Evolutionary conservation across 2,329 filamentous ascomycete genomes (phyloP), one percentile per base, ranked within the genome.

Genomic region (Huntiella omanensis): DNA sequence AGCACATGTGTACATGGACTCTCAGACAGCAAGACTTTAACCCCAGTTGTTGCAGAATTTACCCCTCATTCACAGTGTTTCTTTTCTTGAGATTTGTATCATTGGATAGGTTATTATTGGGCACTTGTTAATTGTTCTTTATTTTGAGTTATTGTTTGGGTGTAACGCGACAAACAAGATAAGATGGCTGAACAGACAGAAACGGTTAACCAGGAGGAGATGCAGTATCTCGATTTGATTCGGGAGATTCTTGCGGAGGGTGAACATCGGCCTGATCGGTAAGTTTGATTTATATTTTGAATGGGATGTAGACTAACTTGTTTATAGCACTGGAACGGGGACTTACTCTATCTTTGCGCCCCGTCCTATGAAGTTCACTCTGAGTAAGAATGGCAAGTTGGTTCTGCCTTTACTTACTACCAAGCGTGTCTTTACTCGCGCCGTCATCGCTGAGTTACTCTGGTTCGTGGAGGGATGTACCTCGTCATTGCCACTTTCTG

Each of bases 391-490:
- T 49, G 68, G 67, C 50, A 56, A 55, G 1, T 77, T 80, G 2
- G 69, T 95, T 55, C 74, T 98, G 15, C 91, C 91, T 17, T 83
- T 98, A 54, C 78, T 98, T 13, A 98, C 91, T 4, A 98, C 91
- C 2, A 98, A 98, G 62, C 85, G 91, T 54, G 91, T 98, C 55
- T 96, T 95, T 64, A 73, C 83, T 32, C 81, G 83, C 50, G 88
- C 87, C 55, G 82, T 98, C 43, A 70, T 96, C 52, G 83, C 79
- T 53, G 91, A 98, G 63, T 78, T 98, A 1, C 78, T 98, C 51
- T 98, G 91, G 91, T 98, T 98, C 64, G 71, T 98, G 54, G 73
- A 77, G 39, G 91, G 85, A 56, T 75, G 68, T 56, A 98, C 91
- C 2, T 85, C 83, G 1, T 87, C 84, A 1, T 64, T 75, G 3